A percentile compares a stretch with the other conserved stretches of the same genome.
Evolutionary conservation across 1,284 basidiomycete species (phyloP).

Genomic region (Naganishia liquefaciens): DNA sequence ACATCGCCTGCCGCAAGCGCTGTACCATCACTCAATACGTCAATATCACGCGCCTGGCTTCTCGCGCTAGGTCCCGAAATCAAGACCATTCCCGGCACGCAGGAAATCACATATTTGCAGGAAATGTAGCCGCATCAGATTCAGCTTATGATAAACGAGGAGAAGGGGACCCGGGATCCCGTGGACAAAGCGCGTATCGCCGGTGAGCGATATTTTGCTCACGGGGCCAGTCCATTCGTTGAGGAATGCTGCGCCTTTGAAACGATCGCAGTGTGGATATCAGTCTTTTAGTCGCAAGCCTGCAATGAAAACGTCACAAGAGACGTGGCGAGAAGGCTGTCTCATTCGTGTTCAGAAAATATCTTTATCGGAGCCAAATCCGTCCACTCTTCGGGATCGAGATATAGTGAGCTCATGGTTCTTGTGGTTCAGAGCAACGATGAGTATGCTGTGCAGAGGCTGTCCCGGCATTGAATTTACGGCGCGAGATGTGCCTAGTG

Average conservation of each 20-base stretch:
- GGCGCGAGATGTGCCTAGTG: too few species aligned
- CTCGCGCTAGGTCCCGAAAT: slow-evolving; percentile 61
- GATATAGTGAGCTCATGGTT: too few species aligned
- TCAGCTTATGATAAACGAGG: slow-evolving; percentile 52
- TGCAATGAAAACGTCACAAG: too few species aligned
- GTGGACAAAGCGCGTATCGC: slow-evolving; percentile 50
- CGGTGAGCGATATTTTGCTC: slow-evolving; percentile 29
- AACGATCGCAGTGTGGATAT: not conserved
- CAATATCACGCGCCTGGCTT: slow-evolving; percentile 65
- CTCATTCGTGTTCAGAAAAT: too few species aligned
- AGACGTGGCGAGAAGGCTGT: too few species aligned
- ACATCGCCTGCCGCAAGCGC: slow-evolving; percentile 57
- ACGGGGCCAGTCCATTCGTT: slow-evolving; percentile 12
- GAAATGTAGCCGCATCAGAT: slow-evolving; percentile 55
- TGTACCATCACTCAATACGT: slow-evolving; percentile 62
- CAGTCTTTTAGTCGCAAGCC: too few species aligned
- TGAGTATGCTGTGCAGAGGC: too few species aligned
- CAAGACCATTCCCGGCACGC: slow-evolving; percentile 60
- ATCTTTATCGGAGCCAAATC: too few species aligned
- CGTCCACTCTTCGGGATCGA: too few species aligned
- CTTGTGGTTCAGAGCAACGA: too few species aligned
- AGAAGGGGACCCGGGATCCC: slow-evolving; percentile 50
- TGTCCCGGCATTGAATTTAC: too few species aligned
- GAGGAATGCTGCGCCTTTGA: slow-evolving; percentile 17
- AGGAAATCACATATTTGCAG: slow-evolving; percentile 50